Percentiles rank a stretch among this genome's conserved stretches.
These are phyloP conservation scores for Alternaria sp. DNA, from an alignment of 2,329 filamentous ascomycete genomes.

Conservation along the genomic window DNA sequence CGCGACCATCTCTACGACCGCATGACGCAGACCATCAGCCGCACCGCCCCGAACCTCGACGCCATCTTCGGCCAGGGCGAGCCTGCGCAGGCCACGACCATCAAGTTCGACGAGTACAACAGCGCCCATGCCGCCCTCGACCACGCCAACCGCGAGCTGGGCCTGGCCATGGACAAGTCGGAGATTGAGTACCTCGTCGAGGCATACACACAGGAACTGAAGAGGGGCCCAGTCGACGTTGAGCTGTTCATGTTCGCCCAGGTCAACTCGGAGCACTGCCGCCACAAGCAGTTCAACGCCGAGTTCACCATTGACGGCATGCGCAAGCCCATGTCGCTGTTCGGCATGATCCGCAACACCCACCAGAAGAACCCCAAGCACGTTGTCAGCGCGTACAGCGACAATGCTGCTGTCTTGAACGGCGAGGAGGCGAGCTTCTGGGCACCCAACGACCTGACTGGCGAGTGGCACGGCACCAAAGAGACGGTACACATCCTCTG, in stretches of 20 bases:
- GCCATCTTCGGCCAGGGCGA: constrained; percentile 78
- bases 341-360: constrained; percentile 96
- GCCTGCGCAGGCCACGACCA: constrained; percentile 71
- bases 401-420: constrained; percentile 92
- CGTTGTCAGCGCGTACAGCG: constrained; percentile 95
- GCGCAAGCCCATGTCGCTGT: constrained; percentile 79
- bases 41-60: constrained; percentile 70
- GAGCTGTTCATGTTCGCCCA: constrained; percentile 99
- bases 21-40: constrained; percentile 87
- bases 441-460: constrained; percentile 85
- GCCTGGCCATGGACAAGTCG: constrained; percentile 82
- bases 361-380: constrained; percentile 77
- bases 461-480: constrained; percentile 85
- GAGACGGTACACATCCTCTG: constrained; percentile 86
- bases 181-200: constrained; percentile 96
- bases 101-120: constrained; percentile 70
- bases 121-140: constrained; percentile 75
- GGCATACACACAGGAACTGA: constrained; percentile 71
- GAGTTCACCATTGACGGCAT: constrained; percentile 93
- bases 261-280: constrained; percentile 95
- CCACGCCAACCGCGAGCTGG: constrained; percentile 82
- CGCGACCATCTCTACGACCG: constrained; percentile 83
- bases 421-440: constrained; percentile 77
- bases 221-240: constrained; percentile 79
- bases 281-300: constrained; percentile 93